Percentiles rank a stretch among this genome's conserved stretches.
Conservation (phyloP, 352 stramenopile genomes). For the Globisporangium radiosum region DNA sequence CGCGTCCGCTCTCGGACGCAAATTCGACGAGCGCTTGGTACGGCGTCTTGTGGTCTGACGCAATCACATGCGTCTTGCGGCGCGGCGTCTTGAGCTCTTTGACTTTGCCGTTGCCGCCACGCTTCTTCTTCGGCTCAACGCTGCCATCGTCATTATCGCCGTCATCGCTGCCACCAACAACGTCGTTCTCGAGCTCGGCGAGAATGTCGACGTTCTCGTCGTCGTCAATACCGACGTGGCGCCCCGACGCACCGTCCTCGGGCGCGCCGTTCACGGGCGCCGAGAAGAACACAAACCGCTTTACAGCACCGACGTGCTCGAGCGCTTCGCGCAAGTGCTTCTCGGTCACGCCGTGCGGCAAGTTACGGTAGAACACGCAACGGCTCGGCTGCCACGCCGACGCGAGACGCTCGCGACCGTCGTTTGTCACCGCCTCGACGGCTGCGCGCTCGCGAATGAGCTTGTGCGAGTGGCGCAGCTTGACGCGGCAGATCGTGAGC, state of each 20-base stretch:
- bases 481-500: conserved; percentile 80
- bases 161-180: conserved; percentile 10
- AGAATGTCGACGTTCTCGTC: conserved; percentile 27
- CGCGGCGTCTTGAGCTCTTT: conserved; percentile 37
- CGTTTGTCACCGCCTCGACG: conserved; percentile 37
- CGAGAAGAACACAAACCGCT: conserved; percentile 66
- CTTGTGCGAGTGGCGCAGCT: conserved; percentile 64
- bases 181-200: conserved; percentile 26
- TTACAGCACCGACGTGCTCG: conserved; percentile 55
- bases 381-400: conserved; percentile 40
- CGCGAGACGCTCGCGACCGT: conserved; percentile 28
- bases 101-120: conserved; percentile 7
- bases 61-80: conserved; percentile 64
- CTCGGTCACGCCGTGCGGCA: conserved; percentile 56
- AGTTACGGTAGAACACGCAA: conserved; percentile 77
- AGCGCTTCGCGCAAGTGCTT: conserved; percentile 64
- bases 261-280: conserved; percentile 51
- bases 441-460: conserved; percentile 45
- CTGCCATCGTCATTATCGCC: conserved; percentile 13
- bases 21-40: conserved; percentile 80
- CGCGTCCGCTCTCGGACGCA: conserved; percentile 27
- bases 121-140: conserved; percentile 15
- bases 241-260: conserved; percentile 22
- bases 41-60: conserved; percentile 62
- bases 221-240: conserved; percentile 5